A percentile compares a stretch with the other conserved stretches of the same genome.
Conservation (phyloP, 2,329 filamentous ascomycete genomes). For the Monilinia laxa region DNA sequence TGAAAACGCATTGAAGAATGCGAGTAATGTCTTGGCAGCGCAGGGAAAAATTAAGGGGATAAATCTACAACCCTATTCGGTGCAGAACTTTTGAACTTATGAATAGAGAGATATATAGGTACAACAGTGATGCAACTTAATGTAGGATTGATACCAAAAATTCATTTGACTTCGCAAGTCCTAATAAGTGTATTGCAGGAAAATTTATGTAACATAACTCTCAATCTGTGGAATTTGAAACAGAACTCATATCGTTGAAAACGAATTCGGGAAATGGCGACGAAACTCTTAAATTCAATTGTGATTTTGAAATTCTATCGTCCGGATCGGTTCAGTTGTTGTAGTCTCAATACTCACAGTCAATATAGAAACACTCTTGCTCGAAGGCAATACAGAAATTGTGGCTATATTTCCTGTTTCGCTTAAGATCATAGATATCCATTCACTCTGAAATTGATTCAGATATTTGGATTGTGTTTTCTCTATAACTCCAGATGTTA, state of each 20-base stretch:
- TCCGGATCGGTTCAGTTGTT: no score
- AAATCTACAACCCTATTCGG: constrained; percentile 1
- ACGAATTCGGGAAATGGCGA: no score
- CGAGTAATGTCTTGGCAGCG: constrained; percentile 7
- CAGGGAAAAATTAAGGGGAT: constrained; percentile 8
- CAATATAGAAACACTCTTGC: no score
- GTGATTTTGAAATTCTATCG: background rate
- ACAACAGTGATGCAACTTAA: no score
- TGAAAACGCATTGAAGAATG: constrained; percentile 15
- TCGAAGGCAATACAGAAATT: no score
- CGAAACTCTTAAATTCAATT: background rate
- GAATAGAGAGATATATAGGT: background rate
- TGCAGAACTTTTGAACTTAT: background rate
- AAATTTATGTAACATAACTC: background rate
- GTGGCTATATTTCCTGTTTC: no score
- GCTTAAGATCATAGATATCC: no score
- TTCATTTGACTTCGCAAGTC: background rate
- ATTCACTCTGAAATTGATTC: no score
- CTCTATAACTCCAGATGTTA: background rate
- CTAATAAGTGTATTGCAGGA: fast-evolving
- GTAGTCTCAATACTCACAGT: no score
- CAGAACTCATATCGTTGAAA: background rate
- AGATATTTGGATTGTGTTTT: background rate
- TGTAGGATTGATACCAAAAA: background rate
- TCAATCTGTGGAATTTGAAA: background rate